These are phyloP conservation scores for Aristolochia californica DNA, from an alignment of 164 flowering plant species.

Conservation along the genomic window DNA sequence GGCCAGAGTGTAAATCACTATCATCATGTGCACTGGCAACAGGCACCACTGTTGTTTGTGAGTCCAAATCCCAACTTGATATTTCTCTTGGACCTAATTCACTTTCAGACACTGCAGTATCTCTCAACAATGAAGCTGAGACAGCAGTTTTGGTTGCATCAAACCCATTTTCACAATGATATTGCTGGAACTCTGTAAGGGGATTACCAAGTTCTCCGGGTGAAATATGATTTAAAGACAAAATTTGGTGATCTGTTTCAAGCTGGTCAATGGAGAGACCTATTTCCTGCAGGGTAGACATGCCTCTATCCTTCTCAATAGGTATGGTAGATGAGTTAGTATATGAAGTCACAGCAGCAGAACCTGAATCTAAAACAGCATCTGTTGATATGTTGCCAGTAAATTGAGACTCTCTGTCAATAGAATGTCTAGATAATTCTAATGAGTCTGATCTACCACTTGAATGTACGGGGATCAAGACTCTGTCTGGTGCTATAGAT, in stretches of 20 bases:
- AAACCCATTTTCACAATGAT: constrained; percentile 9
- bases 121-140: constrained; percentile 4
- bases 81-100: constrained; percentile 1
- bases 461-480: constrained; percentile 18
- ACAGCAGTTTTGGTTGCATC: constrained; percentile 15
- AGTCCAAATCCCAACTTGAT: constrained; percentile 11
- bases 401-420: constrained; percentile 4
- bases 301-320: too few species aligned
- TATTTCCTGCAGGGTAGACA: too few species aligned
- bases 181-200: constrained; percentile 6
- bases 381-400: constrained; percentile 2
- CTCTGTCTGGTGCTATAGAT: constrained; percentile 21
- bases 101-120: constrained; percentile 2
- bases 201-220: constrained; percentile 7
- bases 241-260: background rate
- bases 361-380: constrained; percentile 3
- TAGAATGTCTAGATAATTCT: constrained; percentile 19
- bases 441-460: constrained; percentile 20
- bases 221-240: constrained; percentile 12
- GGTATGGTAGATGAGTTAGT: constrained; percentile 5
- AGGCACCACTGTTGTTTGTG: constrained; percentile 4
- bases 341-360: constrained; percentile 8
- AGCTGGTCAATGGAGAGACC: too few species aligned
- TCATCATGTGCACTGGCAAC: constrained; percentile 7
- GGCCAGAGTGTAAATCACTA: constrained; percentile 9